phyloP scores from a whole-genome alignment of 345 rosid genomes.

The Gossypium bickii region DNA sequence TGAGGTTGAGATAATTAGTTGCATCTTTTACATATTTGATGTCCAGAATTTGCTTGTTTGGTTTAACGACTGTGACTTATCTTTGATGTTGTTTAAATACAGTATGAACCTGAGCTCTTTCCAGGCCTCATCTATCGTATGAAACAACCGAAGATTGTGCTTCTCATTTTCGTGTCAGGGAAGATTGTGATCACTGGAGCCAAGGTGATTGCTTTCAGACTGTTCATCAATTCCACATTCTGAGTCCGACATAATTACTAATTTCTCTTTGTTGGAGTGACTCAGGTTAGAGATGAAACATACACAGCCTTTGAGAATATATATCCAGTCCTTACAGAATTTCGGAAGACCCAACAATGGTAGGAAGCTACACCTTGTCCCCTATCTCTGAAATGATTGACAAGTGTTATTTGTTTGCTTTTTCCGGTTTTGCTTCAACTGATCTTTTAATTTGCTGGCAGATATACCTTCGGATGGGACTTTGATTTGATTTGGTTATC shows the following conservation, averaged over 20 bases:
- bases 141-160: constrained; percentile 94
- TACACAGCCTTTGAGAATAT: constrained; percentile 94
- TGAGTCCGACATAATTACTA: neutral
- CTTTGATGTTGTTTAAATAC: constrained; percentile 15
- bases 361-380: constrained; percentile 23
- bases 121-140: constrained; percentile 94
- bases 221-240: neutral
- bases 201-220: constrained; percentile 42
- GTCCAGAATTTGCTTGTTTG: neutral
- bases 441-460: neutral
- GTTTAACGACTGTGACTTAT: neutral
- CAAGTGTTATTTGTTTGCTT: neutral
- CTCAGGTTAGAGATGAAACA: constrained; percentile 81
- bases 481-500: neutral
- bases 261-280: neutral
- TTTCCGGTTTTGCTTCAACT: neutral
- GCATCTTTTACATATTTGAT: neutral
- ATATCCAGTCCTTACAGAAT: constrained; percentile 89
- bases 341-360: constrained; percentile 88
- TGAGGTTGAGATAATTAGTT: neutral
- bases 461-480: neutral
- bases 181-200: constrained; percentile 99
- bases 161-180: constrained; percentile 90
- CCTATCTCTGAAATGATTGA: neutral
- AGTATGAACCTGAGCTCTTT: constrained; percentile 97